phyloP scores from a whole-genome alignment of 257 asterid genomes.

The Solanum tacnaense region DNA sequence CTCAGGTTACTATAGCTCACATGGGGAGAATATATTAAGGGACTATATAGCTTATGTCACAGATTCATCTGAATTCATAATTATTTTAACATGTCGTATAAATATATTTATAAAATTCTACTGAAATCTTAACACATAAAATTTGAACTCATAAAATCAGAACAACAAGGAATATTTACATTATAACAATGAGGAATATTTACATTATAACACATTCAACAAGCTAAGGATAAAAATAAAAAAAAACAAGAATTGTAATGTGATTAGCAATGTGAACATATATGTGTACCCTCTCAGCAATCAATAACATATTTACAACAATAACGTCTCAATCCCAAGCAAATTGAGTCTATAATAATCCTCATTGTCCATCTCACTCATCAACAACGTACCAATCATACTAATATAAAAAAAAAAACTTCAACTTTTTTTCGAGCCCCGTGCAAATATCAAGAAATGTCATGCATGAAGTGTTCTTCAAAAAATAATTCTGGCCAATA shows the following conservation, averaged over 20 bases:
- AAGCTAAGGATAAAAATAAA: neutral
- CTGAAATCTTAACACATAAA: neutral
- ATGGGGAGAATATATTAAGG: neutral
- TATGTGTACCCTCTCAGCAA: neutral
- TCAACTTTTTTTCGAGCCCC: neutral
- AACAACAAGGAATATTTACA: neutral
- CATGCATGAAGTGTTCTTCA: constrained; percentile 19
- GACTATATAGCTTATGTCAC: neutral
- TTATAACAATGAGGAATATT: neutral
- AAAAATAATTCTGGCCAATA: constrained; percentile 23
- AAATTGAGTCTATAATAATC: neutral
- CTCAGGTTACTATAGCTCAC: neutral
- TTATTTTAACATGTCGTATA: neutral
- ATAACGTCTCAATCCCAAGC: neutral
- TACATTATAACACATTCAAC: neutral
- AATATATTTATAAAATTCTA: neutral
- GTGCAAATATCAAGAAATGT: neutral
- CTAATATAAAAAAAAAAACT: neutral
- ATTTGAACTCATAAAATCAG: neutral
- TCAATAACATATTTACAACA: neutral
- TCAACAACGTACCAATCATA: neutral
- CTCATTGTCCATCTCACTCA: neutral
- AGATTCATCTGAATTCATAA: neutral
- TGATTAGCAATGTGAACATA: neutral
- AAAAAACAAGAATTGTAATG: neutral